Percentiles rank a stretch among this genome's conserved stretches.
Evolutionary conservation across 1,139 yeast species (phyloP).

Genomic region (Nadsonia commutata): DNA sequence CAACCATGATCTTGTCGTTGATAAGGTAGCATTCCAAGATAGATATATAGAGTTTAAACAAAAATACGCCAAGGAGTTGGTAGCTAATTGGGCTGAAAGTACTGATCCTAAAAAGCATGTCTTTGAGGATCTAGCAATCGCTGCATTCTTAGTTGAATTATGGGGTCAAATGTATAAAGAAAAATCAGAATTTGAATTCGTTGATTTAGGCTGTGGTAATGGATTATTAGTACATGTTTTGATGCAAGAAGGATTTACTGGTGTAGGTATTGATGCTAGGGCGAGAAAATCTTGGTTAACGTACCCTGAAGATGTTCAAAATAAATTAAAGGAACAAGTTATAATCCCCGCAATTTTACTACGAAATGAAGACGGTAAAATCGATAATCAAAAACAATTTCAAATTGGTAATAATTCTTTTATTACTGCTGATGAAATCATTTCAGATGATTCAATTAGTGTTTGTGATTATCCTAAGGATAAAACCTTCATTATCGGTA

Average conservation of each 20-base stretch:
- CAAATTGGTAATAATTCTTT: constrained; percentile 2
- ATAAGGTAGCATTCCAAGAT: constrained; percentile 71
- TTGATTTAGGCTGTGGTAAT: constrained; percentile 93
- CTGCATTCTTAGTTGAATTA: constrained; percentile 82
- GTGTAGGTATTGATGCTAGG: constrained; percentile 83
- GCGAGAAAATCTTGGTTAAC: constrained; percentile 75
- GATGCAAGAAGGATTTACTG: constrained; percentile 63
- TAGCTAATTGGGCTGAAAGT: constrained; percentile 79
- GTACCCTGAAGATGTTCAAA: constrained; percentile 50
- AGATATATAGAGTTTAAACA: constrained; percentile 68
- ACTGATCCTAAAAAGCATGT: constrained; percentile 95
- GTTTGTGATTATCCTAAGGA: neutral
- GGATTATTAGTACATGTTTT: constrained; percentile 73
- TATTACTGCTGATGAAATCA: constrained; percentile 23
- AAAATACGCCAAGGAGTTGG: constrained; percentile 60
- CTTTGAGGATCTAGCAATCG: constrained; percentile 91
- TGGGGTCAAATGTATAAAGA: constrained; percentile 52
- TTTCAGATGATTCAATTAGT: constrained; percentile 38
- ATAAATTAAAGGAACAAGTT: constrained; percentile 53
- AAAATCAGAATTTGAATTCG: constrained; percentile 44
- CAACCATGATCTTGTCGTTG: constrained; percentile 73
- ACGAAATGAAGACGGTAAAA: constrained; percentile 40
- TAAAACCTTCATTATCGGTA: constrained; percentile 58
- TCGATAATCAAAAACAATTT: constrained; percentile 14
- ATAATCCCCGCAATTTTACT: constrained; percentile 60